phyloP scores from a whole-genome alignment of 1,139 yeast species.

The Yamadazyma kanchanaburiensis region DNA sequence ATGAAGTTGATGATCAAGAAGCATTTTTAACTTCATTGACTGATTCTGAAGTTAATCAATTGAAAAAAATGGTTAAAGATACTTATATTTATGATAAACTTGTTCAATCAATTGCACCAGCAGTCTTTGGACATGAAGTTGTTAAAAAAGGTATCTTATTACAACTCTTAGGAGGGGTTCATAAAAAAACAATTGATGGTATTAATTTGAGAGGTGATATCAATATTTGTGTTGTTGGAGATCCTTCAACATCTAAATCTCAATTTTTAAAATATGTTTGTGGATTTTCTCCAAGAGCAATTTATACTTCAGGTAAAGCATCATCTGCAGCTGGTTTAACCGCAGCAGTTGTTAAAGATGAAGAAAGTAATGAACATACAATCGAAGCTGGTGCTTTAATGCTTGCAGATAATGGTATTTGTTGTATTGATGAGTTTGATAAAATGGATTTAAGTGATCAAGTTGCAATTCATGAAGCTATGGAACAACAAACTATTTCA shows the following conservation, averaged over 20 bases:
- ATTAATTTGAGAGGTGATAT: conserved; percentile 96
- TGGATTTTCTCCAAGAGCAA: conserved; percentile 89
- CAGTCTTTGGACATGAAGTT: conserved; percentile 94
- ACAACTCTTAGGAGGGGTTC: conserved; percentile 95
- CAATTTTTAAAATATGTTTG: conserved; percentile 94
- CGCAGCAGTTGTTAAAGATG: conserved; percentile 97
- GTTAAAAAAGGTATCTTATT: conserved; percentile 88
- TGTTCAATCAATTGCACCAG: conserved; percentile 91
- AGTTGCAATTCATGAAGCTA: conserved; percentile 99
- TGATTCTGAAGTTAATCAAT: conserved; percentile 78
- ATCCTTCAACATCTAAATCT: conserved; percentile 96
- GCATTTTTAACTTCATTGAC: conserved; percentile 75
- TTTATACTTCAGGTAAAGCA: conserved; percentile 97
- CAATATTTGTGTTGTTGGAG: conserved; percentile 95
- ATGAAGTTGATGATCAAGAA: conserved; percentile 63
- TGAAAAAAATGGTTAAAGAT: conserved; percentile 89
- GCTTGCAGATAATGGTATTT: conserved; percentile 98
- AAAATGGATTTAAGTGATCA: conserved; percentile 96
- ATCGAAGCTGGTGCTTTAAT: conserved; percentile 98
- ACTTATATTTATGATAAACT: conserved; percentile 81
- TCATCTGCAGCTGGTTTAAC: conserved; percentile 99
- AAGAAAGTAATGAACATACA: conserved; percentile 95
- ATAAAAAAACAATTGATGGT: conserved; percentile 90
- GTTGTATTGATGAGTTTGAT: conserved; percentile 98
- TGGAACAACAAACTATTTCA: conserved; percentile 98